Conservation (phyloP, 768 basidiomycete species). For the Rhodotorula sphaerocarpa region DNA sequence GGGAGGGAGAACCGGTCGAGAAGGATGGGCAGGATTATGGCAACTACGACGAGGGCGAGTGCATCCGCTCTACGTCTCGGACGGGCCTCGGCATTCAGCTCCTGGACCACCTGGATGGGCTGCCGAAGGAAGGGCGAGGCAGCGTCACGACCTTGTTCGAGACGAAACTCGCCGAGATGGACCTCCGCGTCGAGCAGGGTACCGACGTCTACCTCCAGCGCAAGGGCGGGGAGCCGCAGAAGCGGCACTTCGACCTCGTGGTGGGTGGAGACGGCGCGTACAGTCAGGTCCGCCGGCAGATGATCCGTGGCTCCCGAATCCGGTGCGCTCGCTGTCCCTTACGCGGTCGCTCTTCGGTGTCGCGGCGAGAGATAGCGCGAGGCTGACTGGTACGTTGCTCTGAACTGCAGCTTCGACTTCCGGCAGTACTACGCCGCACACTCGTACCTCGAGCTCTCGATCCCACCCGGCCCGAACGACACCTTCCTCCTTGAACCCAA, state of each 20-base stretch:
- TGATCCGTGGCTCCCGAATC: conserved; percentile 65
- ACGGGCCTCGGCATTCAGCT: conserved; percentile 75
- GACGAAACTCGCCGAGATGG: conserved; percentile 66
- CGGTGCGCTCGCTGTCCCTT: not conserved
- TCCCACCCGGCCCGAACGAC: conserved; percentile 59
- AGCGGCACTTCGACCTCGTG: conserved; percentile 46
- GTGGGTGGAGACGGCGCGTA: conserved; percentile 92
- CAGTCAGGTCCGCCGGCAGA: conserved; percentile 78
- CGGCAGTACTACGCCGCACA: conserved; percentile 90
- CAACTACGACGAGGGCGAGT: conserved; percentile 86
- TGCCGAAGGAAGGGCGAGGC: conserved; percentile 43
- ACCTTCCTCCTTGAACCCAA: conserved; percentile 80
- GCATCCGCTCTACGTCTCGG: conserved; percentile 88
- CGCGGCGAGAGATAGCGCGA: too few relatives aligned
- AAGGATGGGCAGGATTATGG: conserved; percentile 61
- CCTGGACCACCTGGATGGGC: conserved; percentile 59
- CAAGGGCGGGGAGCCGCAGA: conserved; percentile 46
- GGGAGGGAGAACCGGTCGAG: not conserved
- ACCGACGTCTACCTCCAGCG: conserved; percentile 47
- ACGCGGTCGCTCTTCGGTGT: too few relatives aligned
- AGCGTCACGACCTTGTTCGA: conserved; percentile 67
- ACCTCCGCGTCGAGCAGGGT: conserved; percentile 54
- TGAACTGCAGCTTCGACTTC: conserved; percentile 66
- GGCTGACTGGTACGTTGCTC: too few relatives aligned
- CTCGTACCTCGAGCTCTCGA: conserved; percentile 92